Base-by-base conservation (phyloP, 2,329 filamentous ascomycete genomes). In the Chaetomium globosum region DNA sequence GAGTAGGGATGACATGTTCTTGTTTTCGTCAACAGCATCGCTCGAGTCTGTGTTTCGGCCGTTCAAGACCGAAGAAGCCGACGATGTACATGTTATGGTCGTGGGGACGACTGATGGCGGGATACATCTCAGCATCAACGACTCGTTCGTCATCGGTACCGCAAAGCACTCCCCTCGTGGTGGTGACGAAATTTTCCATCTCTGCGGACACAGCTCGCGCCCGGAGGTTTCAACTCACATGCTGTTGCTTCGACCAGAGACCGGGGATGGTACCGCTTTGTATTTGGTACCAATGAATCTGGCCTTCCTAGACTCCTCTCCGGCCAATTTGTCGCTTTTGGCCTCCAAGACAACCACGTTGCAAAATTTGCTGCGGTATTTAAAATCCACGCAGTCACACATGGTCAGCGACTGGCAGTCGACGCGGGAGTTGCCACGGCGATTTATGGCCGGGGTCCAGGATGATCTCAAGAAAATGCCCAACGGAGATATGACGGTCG, bases 321-420 rank as follows among this genome's bases (percentile, higher is more conserved):
- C 91, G 3, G 86, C 93, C 63, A 91, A 96, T 73, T 80, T 98
- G 2, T 91, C 93, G 31, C 82, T 97, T 4, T 82, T 98, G 13
- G 90, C 93, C 0, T 92, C 90, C 19, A 96, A 96, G 72, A 89
- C 92, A 4, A 96, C 93, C 0, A 91, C 92, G 52, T 78, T 98
- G 19, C 92, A 97, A 72, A 96, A 95, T 69, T 77, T 98, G 13
- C 80, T 97, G 8, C 84, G 92, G 57, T 98, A 99, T 74, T 84
- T 97, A 53, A 87, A 87, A 63, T 92, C 97, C 74, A 88, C 90
- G 0, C 87, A 95, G 68, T 82, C 86, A 39, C 91, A 94, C 69
- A 91, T 97, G 80, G 81, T 88, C 28, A 83, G 87, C 3, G 93
- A 97, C 75, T 97, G 91, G 86, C 90, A 91, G 72, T 89, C 91